These are phyloP conservation scores for Nadsonia starkeyi-henricii DNA, from an alignment of 1,139 yeast genomes.

Conservation along the genomic window DNA sequence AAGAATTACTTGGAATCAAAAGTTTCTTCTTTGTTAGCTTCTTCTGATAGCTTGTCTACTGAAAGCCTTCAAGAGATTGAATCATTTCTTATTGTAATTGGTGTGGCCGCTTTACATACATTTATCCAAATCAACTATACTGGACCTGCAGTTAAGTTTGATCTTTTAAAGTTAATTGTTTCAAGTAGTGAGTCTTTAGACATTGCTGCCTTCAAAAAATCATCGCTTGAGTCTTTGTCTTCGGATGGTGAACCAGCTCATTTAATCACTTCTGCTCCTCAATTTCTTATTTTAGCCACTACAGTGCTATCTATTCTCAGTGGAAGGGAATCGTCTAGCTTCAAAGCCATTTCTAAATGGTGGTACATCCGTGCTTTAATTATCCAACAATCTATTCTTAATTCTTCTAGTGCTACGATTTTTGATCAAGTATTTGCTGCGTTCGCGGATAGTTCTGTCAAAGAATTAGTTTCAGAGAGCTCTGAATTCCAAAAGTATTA, in stretches of 20 bases:
- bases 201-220: conserved; percentile 8
- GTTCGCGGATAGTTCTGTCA: conserved; percentile 14
- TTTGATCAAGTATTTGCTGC: conserved; percentile 17
- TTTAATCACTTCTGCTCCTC: conserved; percentile 19
- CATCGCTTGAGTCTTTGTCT: conserved; percentile 10
- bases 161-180: conserved; percentile 13
- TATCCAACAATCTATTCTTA: conserved; percentile 24
- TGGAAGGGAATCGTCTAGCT: conserved; percentile 5
- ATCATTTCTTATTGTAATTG: not conserved
- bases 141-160: conserved; percentile 52
- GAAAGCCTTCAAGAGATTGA: not conserved
- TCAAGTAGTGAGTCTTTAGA: conserved; percentile 10
- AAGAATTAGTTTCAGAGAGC: conserved; percentile 13
- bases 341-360: conserved; percentile 15
- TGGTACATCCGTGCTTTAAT: conserved; percentile 24
- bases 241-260: conserved; percentile 24
- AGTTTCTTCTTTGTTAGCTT: not conserved
- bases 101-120: conserved; percentile 28
- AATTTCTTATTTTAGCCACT: conserved; percentile 20
- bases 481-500: conserved; percentile 22
- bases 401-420: conserved; percentile 17
- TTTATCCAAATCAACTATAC: conserved; percentile 71
- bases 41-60: not conserved
- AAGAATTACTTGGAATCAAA: not conserved
- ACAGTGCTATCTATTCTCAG: conserved; percentile 5